Evolutionary conservation across 2,329 filamentous ascomycete species (phyloP).

Genomic region (Ophiostoma sp.): DNA sequence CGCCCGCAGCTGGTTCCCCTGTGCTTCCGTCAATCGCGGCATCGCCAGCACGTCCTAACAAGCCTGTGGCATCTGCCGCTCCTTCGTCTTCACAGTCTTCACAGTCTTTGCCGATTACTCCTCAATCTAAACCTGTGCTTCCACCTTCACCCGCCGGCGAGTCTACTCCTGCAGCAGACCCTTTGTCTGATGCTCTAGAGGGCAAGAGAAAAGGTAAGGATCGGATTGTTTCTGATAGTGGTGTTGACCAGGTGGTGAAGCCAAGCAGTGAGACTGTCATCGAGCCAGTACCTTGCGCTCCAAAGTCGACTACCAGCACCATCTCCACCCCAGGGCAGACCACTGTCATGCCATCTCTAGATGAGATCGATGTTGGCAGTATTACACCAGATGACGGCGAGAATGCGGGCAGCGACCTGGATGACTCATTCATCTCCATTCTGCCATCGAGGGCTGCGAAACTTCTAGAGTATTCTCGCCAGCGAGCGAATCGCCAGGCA

Average conservation of each 20-base stretch:
- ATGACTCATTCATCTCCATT: constrained; percentile 18
- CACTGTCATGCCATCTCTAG: too few relatives aligned
- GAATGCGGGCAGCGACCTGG: neutral
- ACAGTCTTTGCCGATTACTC: neutral
- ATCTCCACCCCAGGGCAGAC: neutral
- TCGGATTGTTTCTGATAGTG: neutral
- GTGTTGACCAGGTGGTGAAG: neutral
- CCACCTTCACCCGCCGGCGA: neutral
- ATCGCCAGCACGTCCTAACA: neutral
- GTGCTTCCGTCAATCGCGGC: neutral
- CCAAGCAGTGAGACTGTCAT: neutral
- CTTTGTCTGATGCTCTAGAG: neutral
- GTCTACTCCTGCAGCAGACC: neutral
- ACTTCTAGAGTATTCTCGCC: constrained; percentile 16
- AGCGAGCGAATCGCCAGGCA: constrained; percentile 6
- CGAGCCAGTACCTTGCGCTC: neutral
- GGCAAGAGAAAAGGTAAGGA: neutral
- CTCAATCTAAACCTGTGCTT: neutral
- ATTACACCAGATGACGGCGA: constrained; percentile 17
- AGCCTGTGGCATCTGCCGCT: neutral
- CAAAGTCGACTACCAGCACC: neutral
- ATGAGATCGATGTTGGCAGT: constrained; percentile 16
- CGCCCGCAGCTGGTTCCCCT: neutral
- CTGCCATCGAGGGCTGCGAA: constrained; percentile 17
- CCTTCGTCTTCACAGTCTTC: neutral